phyloP scores from a whole-genome alignment of 495 filamentous ascomycete species.

The Barbatosphaeria neglecta region DNA sequence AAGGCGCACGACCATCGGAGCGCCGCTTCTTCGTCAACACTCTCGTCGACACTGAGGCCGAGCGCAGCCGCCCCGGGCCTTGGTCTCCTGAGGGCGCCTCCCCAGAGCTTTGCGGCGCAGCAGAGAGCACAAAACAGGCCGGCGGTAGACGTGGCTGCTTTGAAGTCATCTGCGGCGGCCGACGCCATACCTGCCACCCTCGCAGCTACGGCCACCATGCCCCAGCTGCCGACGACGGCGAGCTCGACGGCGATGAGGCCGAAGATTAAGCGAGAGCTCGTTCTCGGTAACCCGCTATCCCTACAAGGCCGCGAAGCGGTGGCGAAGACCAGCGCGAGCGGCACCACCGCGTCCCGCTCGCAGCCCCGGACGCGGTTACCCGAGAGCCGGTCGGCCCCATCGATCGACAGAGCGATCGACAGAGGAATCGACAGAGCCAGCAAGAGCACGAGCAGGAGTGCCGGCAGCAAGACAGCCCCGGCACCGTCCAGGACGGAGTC shows the following conservation, averaged over 20 bases:
- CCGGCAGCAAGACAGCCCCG: neutral
- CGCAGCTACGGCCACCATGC: neutral
- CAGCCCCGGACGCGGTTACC: neutral
- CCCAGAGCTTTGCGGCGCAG: conserved; percentile 49
- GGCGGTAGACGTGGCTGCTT: conserved; percentile 3
- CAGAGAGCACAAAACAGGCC: conserved; percentile 38
- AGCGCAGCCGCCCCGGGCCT: conserved; percentile 17
- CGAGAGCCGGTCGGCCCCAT: too few species aligned
- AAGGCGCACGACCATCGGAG: conserved; percentile 11
- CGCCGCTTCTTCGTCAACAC: conserved; percentile 3
- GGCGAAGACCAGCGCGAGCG: too few species aligned
- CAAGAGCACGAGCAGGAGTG: too few species aligned
- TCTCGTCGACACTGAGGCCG: too few species aligned
- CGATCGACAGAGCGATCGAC: too few species aligned
- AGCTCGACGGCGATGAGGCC: too few species aligned
- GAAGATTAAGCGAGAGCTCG: neutral
- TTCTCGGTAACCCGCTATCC: neutral
- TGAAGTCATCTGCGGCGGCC: neutral
- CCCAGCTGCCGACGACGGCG: too few species aligned
- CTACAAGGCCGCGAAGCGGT: neutral
- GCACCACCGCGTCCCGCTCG: neutral
- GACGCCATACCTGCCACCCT: neutral
- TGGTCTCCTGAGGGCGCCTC: conserved; percentile 29
- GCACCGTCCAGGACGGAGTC: neutral
- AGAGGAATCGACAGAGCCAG: too few species aligned